Percentiles rank a stretch among this genome's conserved stretches.
Conservation (phyloP, 257 asterid species). For the Solanum virginianum region DNA sequence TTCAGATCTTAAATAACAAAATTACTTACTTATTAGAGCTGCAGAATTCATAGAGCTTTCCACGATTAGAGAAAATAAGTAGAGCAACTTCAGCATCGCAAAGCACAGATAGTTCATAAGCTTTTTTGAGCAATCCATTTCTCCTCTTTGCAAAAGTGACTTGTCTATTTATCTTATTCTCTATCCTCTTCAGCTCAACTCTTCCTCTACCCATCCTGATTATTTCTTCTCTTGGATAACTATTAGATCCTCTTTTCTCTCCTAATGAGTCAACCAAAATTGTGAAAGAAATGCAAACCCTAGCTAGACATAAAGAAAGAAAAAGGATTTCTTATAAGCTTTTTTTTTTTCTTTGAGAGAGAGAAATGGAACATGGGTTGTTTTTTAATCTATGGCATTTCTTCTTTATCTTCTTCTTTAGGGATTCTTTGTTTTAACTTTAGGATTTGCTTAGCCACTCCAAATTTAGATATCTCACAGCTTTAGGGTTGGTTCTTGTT, state of each 20-base stretch:
- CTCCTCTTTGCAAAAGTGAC: conserved; percentile 85
- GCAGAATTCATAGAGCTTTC: conserved; percentile 87
- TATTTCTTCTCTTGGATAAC: conserved; percentile 4
- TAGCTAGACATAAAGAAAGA: conserved; percentile 1
- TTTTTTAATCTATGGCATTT: background rate
- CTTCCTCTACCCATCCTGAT: conserved; percentile 73
- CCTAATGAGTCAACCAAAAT: background rate
- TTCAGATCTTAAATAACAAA: background rate
- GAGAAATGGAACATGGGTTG: background rate
- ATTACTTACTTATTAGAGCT: conserved; percentile 54
- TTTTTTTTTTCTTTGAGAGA: background rate
- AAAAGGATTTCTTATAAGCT: background rate
- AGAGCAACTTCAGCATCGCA: conserved; percentile 87
- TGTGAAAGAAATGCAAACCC: conserved; percentile 15
- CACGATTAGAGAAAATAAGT: conserved; percentile 80
- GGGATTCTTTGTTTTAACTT: conserved; percentile 2
- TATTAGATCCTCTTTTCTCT: background rate
- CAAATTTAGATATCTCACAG: background rate
- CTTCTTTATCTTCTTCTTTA: background rate
- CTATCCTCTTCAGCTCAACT: conserved; percentile 84
- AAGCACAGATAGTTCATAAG: conserved; percentile 72
- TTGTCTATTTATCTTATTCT: conserved; percentile 82
- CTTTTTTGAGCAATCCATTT: conserved; percentile 72
- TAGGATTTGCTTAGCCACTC: background rate
- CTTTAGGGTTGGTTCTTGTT: conserved; percentile 5